These are phyloP conservation scores for Megacollybia marginata DNA, from an alignment of 768 basidiomycete species.

Conservation along the genomic window DNA sequence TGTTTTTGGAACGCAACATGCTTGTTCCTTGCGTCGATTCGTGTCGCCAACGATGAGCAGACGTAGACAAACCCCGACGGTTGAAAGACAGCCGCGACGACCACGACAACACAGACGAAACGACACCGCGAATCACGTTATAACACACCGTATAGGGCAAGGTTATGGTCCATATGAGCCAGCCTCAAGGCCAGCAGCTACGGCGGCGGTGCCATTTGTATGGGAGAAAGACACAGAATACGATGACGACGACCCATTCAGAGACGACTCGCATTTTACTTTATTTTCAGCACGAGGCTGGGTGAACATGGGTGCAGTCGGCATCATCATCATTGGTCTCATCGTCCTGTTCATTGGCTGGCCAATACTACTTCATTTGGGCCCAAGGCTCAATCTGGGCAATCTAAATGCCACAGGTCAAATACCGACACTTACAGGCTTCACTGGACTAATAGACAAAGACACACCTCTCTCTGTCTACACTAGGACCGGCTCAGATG, in stretches of 20 bases:
- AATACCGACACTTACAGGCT: conserved; percentile 64
- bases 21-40: no score
- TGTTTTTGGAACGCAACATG: no score
- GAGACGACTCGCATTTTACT: conserved; percentile 60
- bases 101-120: no score
- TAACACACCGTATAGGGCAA: no score
- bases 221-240: conserved; percentile 85
- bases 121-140: no score
- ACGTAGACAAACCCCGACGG: no score
- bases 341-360: conserved; percentile 83
- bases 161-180: no score
- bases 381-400: conserved; percentile 66
- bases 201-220: conserved; percentile 60
- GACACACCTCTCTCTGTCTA: conserved; percentile 59
- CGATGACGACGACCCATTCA: conserved; percentile 79
- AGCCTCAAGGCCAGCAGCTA: conserved; percentile 26
- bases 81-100: no score
- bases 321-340: conserved; percentile 61
- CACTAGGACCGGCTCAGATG: conserved; percentile 65
- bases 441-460: conserved; percentile 67
- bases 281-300: conserved; percentile 80
- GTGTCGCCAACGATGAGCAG: no score
- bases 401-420: conserved; percentile 85
- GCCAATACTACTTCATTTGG: conserved; percentile 58
- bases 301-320: conserved; percentile 67